These are phyloP conservation scores for Colletotrichum horii DNA, from an alignment of 2,329 filamentous ascomycete genomes.

Conservation along the genomic window DNA sequence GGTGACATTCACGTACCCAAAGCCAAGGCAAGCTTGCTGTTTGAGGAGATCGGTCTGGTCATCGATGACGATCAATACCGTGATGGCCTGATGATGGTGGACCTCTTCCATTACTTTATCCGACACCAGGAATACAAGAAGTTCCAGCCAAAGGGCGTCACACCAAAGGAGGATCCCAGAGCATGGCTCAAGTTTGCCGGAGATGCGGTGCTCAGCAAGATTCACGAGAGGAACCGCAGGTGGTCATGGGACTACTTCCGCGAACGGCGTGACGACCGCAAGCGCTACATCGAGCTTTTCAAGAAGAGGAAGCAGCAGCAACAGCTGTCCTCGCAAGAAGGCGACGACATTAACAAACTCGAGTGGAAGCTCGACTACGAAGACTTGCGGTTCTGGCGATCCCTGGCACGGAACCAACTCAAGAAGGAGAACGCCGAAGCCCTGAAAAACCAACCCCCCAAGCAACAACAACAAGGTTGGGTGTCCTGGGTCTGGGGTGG, in stretches of 20 bases:
- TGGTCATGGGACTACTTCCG: constrained; percentile 98
- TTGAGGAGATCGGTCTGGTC: constrained; percentile 98
- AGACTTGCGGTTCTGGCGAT: constrained; percentile 96
- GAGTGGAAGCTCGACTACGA: constrained; percentile 93
- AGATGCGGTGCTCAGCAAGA: constrained; percentile 87
- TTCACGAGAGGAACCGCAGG: constrained; percentile 88
- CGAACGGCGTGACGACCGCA: constrained; percentile 88
- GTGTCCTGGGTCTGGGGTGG: constrained; percentile 80
- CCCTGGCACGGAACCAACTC: constrained; percentile 89
- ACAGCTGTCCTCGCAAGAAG: constrained; percentile 73
- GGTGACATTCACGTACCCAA: constrained; percentile 80
- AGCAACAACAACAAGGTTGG: constrained; percentile 82
- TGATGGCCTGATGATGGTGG: constrained; percentile 96
- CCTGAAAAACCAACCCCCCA: constrained; percentile 66
- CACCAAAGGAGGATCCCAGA: constrained; percentile 85
- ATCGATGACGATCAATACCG: constrained; percentile 97
- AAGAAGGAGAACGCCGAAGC: constrained; percentile 93
- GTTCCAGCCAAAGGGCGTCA: constrained; percentile 80
- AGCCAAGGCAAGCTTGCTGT: constrained; percentile 88
- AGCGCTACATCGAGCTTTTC: constrained; percentile 90
- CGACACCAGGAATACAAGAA: constrained; percentile 97
- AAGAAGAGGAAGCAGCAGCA: constrained; percentile 87
- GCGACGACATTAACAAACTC: constrained; percentile 73
- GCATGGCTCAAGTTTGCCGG: constrained; percentile 95
- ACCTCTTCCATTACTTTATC: constrained; percentile 98